Evolutionary conservation across 169 alveolate species (phyloP), one percentile per base, ranked within the genome.

Genomic region (Plasmodium reichenowi): DNA sequence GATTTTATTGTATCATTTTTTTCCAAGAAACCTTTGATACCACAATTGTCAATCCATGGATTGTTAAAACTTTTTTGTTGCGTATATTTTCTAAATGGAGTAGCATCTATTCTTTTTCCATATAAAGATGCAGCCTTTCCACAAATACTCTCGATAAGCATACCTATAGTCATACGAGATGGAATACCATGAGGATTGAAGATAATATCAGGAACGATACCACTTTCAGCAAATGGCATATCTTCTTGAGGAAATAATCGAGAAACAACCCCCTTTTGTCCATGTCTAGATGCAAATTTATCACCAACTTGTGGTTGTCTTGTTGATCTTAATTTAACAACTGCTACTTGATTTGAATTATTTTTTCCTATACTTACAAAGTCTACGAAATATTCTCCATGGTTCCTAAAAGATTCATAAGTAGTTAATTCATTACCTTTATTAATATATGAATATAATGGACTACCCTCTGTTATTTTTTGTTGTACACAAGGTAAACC

Each of bases 141-240:
- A 15, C 99, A 99, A 97, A 99, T 96, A 85, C 99, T 95, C 92
- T 99, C 99, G 9, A 99, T 97, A 76, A 99, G 95, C 97, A 95
- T 96, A 48, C 99, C 99, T 43, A 99, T 98, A 7, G 99, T 99
- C 99, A 99, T 99, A 74, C 99, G 97, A 29, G 99, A 97, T n/a
- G 99, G 99, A 89, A 99, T 98, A 56, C 99, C 99, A 93, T 99
- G 99, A 2, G 99, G 99, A 91, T 99, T 99, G 91, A 99, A 98
- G 29, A 99, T 98, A 50, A 99, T 95, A 95, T 99, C 99, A 8
- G 99, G 99, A 7, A 98, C 98, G 62, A 99, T 97, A 20, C 99
- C 99, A 52, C 98, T 95, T 83, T 98, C 99, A 76, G 99, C 96
- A 93, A 98, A 98, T 20, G 99, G 99, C 99, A 98, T 98, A 92